Percentiles rank a stretch among this genome's conserved stretches.
Conservation (phyloP, 352 stramenopile species). For the Phytopythium vexans region DNA sequence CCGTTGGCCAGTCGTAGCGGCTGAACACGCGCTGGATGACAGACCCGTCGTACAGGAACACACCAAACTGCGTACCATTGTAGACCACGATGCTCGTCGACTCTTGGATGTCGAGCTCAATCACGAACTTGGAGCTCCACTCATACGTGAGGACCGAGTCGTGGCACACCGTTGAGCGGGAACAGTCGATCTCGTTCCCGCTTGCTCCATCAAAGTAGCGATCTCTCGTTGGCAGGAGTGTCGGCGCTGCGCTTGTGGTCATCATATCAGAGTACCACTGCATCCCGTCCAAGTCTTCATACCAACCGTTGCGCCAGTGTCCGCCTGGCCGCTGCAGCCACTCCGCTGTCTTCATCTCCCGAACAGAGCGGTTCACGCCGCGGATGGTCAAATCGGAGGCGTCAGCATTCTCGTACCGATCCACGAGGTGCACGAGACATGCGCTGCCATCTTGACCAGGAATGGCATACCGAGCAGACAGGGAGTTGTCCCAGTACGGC, state of each 20-base stretch:
- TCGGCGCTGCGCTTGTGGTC: background rate
- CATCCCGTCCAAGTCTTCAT: slow-evolving; percentile 12
- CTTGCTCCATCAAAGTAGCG: too few species aligned
- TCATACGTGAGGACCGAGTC: too few species aligned
- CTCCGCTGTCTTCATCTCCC: slow-evolving; percentile 17
- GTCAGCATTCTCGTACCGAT: background rate
- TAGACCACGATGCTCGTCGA: slow-evolving; percentile 7
- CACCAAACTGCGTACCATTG: slow-evolving; percentile 19
- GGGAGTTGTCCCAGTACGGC: slow-evolving; percentile 17
- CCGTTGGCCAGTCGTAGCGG: slow-evolving; percentile 1
- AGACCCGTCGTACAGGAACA: slow-evolving; percentile 19
- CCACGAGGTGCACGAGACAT: background rate
- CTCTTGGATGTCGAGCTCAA: background rate
- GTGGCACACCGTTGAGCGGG: too few species aligned
- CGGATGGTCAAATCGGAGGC: background rate
- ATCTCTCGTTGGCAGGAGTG: too few species aligned
- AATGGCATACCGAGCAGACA: background rate
- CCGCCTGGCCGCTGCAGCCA: slow-evolving; percentile 18
- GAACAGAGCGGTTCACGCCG: slow-evolving; percentile 5
- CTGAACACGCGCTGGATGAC: background rate
- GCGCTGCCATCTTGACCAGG: slow-evolving; percentile 1
- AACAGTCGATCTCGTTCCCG: too few species aligned
- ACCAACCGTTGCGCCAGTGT: slow-evolving; percentile 34
- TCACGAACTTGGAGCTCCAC: background rate
- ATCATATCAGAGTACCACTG: background rate